phyloP scores from a whole-genome alignment of 1,284 basidiomycete genomes.

The Puccinia novopanici region DNA sequence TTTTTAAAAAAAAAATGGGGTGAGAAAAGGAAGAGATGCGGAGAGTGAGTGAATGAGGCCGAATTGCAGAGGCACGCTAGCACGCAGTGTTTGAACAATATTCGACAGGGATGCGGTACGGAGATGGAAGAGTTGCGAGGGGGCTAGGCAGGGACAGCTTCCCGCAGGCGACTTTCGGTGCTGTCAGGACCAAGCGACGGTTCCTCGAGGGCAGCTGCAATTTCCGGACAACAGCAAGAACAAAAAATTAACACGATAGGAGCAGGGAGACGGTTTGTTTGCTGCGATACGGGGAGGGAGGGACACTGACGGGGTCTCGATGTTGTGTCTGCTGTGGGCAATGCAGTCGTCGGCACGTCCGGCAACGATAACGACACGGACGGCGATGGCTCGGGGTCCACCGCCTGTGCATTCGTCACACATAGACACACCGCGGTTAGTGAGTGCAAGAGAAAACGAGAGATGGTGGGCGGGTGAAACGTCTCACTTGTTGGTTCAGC shows the following conservation, averaged over 20 bases:
- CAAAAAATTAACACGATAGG: background rate
- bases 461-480: too few species aligned
- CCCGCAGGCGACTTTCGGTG: background rate
- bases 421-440: background rate
- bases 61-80: too few species aligned
- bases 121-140: too few species aligned
- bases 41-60: too few species aligned
- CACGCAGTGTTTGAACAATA: too few species aligned
- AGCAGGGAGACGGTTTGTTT: background rate
- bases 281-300: background rate
- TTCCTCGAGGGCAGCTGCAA: background rate
- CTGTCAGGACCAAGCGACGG: background rate
- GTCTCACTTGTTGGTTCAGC: conserved; percentile 1
- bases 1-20: too few species aligned
- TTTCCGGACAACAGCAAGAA: too few species aligned
- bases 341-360: conserved; percentile 6
- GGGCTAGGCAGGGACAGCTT: conserved; percentile 22
- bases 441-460: background rate
- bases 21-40: too few species aligned
- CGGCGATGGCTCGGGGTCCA: background rate
- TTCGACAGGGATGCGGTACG: too few species aligned
- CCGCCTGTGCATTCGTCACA: background rate
- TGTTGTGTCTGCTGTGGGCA: background rate
- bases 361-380: conserved; percentile 10
- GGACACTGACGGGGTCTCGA: background rate